Conservation (phyloP, 768 basidiomycete genomes). For the Lanmaoa pseudosensibilis region DNA sequence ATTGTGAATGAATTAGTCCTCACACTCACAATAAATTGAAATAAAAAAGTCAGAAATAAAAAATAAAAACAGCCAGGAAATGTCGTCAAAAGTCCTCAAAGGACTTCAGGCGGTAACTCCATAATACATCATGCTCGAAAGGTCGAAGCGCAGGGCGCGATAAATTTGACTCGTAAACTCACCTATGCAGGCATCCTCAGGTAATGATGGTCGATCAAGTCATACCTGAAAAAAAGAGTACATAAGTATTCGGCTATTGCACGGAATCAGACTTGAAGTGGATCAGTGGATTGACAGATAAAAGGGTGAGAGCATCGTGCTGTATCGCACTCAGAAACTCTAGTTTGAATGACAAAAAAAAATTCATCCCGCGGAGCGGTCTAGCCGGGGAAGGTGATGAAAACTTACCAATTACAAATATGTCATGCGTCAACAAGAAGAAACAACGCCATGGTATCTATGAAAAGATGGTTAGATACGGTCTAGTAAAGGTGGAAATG, state of each 20-base stretch:
- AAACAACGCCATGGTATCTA: not conserved
- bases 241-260: not conserved
- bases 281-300: slow-evolving; percentile 69
- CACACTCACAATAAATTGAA: not conserved
- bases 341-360: slow-evolving; percentile 75
- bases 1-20: not conserved
- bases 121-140: slow-evolving; percentile 34
- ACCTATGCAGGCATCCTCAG: not conserved
- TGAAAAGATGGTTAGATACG: slow-evolving; percentile 7
- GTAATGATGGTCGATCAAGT: not conserved
- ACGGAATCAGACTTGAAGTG: not conserved
- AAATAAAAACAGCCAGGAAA: slow-evolving; percentile 75
- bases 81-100: slow-evolving; percentile 57
- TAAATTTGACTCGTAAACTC: not conserved
- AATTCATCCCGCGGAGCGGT: slow-evolving; percentile 49
- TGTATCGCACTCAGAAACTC: slow-evolving; percentile 78
- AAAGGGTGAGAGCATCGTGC: slow-evolving; percentile 65
- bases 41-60: slow-evolving; percentile 49
- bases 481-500: not conserved
- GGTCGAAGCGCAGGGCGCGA: not conserved
- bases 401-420: slow-evolving; percentile 6
- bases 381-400: slow-evolving; percentile 2
- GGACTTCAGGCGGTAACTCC: slow-evolving; percentile 86
- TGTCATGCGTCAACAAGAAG: not conserved
- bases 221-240: slow-evolving; percentile 2